Base-by-base conservation (phyloP, 768 basidiomycete species). In the Tulasnella sp. region DNA sequence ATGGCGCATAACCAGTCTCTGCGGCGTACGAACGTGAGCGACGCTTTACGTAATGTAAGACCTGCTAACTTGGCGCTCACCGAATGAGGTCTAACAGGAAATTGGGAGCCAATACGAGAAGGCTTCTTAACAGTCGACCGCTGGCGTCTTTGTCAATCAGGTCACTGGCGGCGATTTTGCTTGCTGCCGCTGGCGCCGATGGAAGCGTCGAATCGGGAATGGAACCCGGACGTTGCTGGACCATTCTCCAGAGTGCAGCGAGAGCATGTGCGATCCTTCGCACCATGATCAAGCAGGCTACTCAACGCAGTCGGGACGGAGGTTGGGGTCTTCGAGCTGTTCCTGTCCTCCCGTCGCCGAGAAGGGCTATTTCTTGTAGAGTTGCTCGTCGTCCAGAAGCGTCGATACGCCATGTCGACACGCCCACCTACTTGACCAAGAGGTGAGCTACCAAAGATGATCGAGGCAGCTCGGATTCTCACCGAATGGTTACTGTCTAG, bases 401-500 rank as follows among this genome's bases (percentile, higher is more conserved):
- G 81, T 72, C 0, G 81, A 80, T 85, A 83, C 6, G 84, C 80
- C 75, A 84, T 87, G 75, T 99, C 96, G 77, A 99, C 93, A 71
- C 90, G 91, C n/a, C 98, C 71, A 98, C 91, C 91, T 96, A 83
- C 51, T 57, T 6, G 40, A 35, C 32, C 67, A 69, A 23, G 4
- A 46, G 16, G 42, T 44, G 37, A 37, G 70, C 70, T 23, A 37
- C 57, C 57, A 9, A 61, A 61, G n/a, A n/a, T n/a, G 20, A n/a
- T 15, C 44, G 74, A 32, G 5, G 67, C 32, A 70, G 37, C 26
- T 16, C 37, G 37, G 29, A 77, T 20, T 20, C 37, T 82, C 83
- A 95, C 96, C 82, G 96, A 84, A 85, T 97, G 96, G 83, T 97
- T 96, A 83, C 97, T 97, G 82, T 97, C 96, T 44, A 98, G 91